Percentiles rank a stretch among this genome's conserved stretches.
These are phyloP conservation scores for Starmerella potacharoeniae DNA, from an alignment of 805 yeast species.

Conservation along the genomic window DNA sequence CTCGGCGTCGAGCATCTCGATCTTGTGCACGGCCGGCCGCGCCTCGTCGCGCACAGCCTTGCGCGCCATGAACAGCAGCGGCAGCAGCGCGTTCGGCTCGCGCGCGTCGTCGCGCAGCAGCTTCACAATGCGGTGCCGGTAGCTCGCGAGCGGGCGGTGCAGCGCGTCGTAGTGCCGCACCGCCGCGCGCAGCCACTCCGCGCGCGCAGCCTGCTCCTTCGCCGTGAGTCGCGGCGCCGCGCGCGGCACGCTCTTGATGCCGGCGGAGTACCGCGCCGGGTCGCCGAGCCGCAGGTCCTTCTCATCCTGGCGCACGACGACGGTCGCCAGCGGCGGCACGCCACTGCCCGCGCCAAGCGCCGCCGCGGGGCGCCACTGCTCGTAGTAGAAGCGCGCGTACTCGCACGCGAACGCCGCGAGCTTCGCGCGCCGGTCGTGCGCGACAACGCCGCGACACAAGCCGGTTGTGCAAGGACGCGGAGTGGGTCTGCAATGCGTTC, in stretches of 20 bases:
- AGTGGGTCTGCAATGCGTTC: conserved; percentile 46
- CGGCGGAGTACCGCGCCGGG: neutral
- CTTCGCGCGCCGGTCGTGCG: conserved; percentile 4
- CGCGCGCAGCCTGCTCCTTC: neutral
- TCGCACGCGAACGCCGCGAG: conserved; percentile 2
- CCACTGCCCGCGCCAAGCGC: too few species aligned
- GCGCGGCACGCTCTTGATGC: conserved; percentile 4
- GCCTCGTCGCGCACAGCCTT: neutral
- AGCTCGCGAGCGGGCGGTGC: neutral
- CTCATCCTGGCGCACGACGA: neutral
- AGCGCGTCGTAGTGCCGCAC: neutral
- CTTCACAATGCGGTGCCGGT: neutral
- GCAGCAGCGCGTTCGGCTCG: neutral
- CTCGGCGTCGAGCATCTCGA: neutral
- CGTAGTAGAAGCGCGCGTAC: neutral
- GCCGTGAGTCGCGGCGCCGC: neutral
- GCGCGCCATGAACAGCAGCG: neutral
- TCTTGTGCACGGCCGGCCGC: neutral
- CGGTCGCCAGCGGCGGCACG: neutral
- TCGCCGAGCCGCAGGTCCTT: conserved; percentile 1
- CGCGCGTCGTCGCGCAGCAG: neutral
- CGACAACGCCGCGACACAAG: conserved; percentile 28
- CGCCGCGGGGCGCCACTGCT: too few species aligned
- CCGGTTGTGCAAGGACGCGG: conserved; percentile 38
- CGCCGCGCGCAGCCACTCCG: neutral